Evolutionary conservation across 352 stramenopile species (phyloP).

Genomic region (Pythium dissimile): DNA sequence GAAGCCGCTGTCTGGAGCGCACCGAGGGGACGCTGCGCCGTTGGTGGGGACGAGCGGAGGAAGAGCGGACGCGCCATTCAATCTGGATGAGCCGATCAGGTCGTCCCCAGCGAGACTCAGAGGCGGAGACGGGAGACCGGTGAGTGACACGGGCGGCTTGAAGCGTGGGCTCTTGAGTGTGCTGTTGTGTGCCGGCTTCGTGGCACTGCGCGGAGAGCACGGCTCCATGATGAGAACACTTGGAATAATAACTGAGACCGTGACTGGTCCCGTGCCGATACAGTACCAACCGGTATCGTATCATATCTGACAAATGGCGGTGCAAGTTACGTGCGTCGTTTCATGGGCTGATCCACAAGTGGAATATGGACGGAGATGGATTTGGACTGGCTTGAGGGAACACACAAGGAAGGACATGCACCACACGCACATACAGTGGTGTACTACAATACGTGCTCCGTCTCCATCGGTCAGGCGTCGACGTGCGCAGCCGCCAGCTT

Average conservation of each 20-base stretch:
- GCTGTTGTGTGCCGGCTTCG: background rate
- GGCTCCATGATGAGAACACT: background rate
- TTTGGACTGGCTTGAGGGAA: too few species aligned
- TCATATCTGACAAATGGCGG: too few species aligned
- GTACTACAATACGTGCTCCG: too few species aligned
- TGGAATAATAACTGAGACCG: background rate
- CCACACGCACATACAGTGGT: too few species aligned
- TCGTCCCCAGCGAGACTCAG: background rate
- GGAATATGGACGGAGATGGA: too few species aligned
- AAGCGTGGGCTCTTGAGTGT: slow-evolving; percentile 10
- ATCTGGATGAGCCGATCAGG: background rate
- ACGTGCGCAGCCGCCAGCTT: background rate
- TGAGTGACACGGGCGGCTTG: background rate
- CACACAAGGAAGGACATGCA: too few species aligned
- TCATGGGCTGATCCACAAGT: too few species aligned
- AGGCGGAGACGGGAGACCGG: background rate
- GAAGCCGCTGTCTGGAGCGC: background rate
- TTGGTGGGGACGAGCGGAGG: background rate
- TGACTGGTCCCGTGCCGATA: too few species aligned
- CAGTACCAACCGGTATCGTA: too few species aligned
- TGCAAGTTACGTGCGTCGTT: too few species aligned
- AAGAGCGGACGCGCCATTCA: background rate
- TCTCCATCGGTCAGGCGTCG: background rate
- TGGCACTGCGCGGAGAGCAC: background rate
- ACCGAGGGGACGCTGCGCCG: background rate